A percentile compares a stretch with the other conserved stretches of the same genome.
Conservation (phyloP, 2,329 filamentous ascomycete genomes). For the Cladophialophora exuberans region DNA sequence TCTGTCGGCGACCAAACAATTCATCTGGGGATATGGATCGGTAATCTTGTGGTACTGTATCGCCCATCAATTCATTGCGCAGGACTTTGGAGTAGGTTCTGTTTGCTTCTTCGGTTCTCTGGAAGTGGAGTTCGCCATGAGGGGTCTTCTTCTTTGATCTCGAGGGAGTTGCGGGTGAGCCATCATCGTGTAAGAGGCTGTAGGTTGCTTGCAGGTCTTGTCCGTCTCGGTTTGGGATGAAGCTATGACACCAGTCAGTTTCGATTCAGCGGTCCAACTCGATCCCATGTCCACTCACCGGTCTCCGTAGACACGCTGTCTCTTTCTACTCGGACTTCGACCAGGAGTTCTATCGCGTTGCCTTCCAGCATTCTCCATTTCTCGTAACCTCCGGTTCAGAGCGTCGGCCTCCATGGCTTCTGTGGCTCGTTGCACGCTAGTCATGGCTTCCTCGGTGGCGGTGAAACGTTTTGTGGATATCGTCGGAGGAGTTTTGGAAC, state of each 20-base stretch:
- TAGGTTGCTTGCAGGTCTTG: slow-evolving; percentile 94
- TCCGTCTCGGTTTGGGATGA: slow-evolving; percentile 91
- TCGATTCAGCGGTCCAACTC: neutral
- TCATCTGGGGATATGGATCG: slow-evolving; percentile 31
- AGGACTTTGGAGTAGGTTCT: slow-evolving; percentile 86
- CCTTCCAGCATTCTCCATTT: slow-evolving; percentile 63
- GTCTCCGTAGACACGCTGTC: slow-evolving; percentile 67
- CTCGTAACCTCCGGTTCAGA: slow-evolving; percentile 62
- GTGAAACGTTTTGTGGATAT: slow-evolving; percentile 52
- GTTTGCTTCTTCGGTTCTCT: slow-evolving; percentile 90
- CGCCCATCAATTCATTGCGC: slow-evolving; percentile 89
- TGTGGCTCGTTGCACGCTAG: slow-evolving; percentile 40
- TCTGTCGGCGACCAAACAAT: slow-evolving; percentile 67
- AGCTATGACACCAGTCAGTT: slow-evolving; percentile 57
- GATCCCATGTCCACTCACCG: slow-evolving; percentile 51
- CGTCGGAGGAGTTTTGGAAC: slow-evolving; percentile 64
- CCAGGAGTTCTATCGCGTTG: slow-evolving; percentile 64
- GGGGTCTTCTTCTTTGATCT: slow-evolving; percentile 81
- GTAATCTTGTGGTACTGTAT: slow-evolving; percentile 81
- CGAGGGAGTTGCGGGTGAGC: slow-evolving; percentile 87
- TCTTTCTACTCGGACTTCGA: slow-evolving; percentile 69
- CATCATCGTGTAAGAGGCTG: slow-evolving; percentile 87
- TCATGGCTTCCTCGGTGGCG: slow-evolving; percentile 25
- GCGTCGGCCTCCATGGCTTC: slow-evolving; percentile 63
- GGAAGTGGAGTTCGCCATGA: slow-evolving; percentile 89